Evolutionary conservation across 73 alveolate genomes (phyloP).

Genomic region (Blepharisma japonicum): DNA sequence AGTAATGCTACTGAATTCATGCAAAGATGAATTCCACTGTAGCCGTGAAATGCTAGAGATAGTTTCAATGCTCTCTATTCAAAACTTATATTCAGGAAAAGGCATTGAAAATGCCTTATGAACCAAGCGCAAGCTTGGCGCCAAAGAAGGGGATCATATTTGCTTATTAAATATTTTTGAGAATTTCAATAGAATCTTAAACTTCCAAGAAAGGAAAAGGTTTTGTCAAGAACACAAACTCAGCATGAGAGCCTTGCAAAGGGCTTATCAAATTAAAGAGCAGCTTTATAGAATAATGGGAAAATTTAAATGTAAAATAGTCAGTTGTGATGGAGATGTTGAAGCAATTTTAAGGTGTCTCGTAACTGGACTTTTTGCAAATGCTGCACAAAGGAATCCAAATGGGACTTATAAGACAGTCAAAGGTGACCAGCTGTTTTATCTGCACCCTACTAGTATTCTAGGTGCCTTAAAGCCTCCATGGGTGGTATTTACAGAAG

Average conservation of each 20-base stretch:
- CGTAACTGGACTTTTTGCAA: slow-evolving; percentile 85
- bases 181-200: slow-evolving; percentile 42
- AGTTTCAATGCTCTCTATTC: slow-evolving; percentile 74
- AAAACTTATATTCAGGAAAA: slow-evolving; percentile 59
- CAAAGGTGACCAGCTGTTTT: slow-evolving; percentile 75
- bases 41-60: slow-evolving; percentile 85
- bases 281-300: slow-evolving; percentile 65
- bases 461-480: slow-evolving; percentile 81
- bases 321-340: slow-evolving; percentile 83
- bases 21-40: slow-evolving; percentile 83
- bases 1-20: slow-evolving; percentile 74
- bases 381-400: slow-evolving; percentile 81
- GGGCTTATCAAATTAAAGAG: slow-evolving; percentile 64
- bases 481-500: slow-evolving; percentile 89
- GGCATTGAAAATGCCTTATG: background rate
- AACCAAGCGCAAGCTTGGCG: slow-evolving; percentile 48
- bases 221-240: slow-evolving; percentile 71
- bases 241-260: slow-evolving; percentile 41
- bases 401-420: slow-evolving; percentile 89
- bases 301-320: slow-evolving; percentile 57
- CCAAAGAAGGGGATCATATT: slow-evolving; percentile 93
- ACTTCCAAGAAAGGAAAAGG: slow-evolving; percentile 67
- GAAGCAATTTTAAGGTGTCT: slow-evolving; percentile 85
- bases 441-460: slow-evolving; percentile 89
- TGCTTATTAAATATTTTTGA: slow-evolving; percentile 74